These are phyloP conservation scores for Striga hermonthica DNA, from an alignment of 305 asterid genomes.

Conservation along the genomic window DNA sequence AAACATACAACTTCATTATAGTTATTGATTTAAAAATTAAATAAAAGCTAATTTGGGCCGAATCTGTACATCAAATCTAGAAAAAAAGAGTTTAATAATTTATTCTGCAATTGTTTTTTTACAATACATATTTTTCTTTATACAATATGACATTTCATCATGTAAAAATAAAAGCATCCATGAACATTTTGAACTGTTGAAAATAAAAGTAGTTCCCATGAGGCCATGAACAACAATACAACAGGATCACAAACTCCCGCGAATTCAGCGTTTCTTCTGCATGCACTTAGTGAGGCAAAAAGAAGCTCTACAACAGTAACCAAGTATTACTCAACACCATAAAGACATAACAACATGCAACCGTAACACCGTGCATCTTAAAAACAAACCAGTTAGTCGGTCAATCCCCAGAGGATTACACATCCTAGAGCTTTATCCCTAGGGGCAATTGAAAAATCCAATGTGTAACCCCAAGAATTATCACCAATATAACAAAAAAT, in stretches of 20 bases:
- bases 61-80: too few relatives aligned
- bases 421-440: slow-evolving; percentile 30
- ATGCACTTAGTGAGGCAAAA: slow-evolving; percentile 29
- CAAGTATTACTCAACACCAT: slow-evolving; percentile 38
- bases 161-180: neutral
- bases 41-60: too few relatives aligned
- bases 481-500: slow-evolving; percentile 34
- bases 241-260: slow-evolving; percentile 29
- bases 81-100: too few relatives aligned
- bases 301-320: slow-evolving; percentile 36
- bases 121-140: too few relatives aligned
- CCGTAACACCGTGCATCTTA: slow-evolving; percentile 32
- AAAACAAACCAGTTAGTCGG: slow-evolving; percentile 40
- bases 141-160: neutral
- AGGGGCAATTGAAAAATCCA: slow-evolving; percentile 42
- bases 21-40: too few relatives aligned
- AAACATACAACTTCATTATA: too few relatives aligned
- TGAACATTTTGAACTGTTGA: neutral
- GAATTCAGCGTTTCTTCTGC: slow-evolving; percentile 34
- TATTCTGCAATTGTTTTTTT: too few relatives aligned
- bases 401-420: slow-evolving; percentile 38
- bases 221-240: neutral
- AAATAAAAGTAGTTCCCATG: neutral
- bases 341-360: slow-evolving; percentile 27
- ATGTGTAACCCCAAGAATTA: slow-evolving; percentile 38